Conservation (phyloP, 257 asterid genomes). For the Fraxinus americana region DNA sequence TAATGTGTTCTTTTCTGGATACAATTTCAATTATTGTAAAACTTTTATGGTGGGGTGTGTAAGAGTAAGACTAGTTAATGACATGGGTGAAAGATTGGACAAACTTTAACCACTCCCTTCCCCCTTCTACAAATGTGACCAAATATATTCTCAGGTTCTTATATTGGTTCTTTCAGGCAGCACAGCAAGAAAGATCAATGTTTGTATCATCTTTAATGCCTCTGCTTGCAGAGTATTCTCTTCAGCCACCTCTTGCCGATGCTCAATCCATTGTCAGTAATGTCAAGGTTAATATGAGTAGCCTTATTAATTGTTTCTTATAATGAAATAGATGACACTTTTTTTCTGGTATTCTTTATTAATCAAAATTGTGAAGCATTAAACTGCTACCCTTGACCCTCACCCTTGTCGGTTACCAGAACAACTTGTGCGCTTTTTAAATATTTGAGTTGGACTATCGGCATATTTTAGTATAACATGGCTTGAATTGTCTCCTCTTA, state of each 20-base stretch:
- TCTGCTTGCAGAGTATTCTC: slow-evolving; percentile 94
- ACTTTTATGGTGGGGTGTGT: neutral
- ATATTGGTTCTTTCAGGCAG: slow-evolving; percentile 69
- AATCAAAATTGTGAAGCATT: neutral
- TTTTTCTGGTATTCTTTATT: neutral
- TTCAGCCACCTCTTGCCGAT: slow-evolving; percentile 84
- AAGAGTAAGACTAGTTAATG: slow-evolving; percentile 16
- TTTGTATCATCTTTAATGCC: slow-evolving; percentile 80
- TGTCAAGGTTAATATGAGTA: slow-evolving; percentile 65
- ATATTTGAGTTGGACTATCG: slow-evolving; percentile 24
- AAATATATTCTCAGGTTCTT: slow-evolving; percentile 32
- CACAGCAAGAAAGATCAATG: slow-evolving; percentile 86
- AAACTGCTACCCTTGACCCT: neutral
- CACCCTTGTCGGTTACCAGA: neutral
- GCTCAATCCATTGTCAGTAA: slow-evolving; percentile 95
- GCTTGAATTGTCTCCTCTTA: neutral
- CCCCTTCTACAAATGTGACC: slow-evolving; percentile 22
- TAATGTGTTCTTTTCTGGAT: neutral
- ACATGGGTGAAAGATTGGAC: slow-evolving; percentile 1
- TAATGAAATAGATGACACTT: slow-evolving; percentile 25
- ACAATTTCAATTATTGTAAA: slow-evolving; percentile 19
- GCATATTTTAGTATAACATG: slow-evolving; percentile 10
- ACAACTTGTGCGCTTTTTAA: neutral
- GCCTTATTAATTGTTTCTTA: slow-evolving; percentile 22
- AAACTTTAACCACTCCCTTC: slow-evolving; percentile 13